Percentiles rank a stretch among this genome's conserved stretches.
Evolutionary conservation across 805 yeast genomes (phyloP).

Genomic region (Candida pini): DNA sequence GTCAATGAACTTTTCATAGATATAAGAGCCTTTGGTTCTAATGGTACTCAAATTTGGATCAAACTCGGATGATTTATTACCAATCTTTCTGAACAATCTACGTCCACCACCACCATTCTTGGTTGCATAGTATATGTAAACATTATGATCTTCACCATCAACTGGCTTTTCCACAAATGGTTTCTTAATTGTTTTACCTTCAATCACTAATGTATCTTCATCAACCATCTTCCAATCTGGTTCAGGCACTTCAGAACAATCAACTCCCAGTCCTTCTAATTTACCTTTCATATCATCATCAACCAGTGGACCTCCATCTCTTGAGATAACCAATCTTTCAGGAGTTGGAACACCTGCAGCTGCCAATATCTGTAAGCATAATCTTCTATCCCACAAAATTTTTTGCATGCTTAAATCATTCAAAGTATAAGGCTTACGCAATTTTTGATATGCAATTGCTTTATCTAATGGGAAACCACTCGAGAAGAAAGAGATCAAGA

Average conservation of each 20-base stretch:
- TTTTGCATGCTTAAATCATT: slow-evolving; percentile 90
- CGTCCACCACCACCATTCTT: slow-evolving; percentile 98
- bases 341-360: slow-evolving; percentile 89
- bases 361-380: slow-evolving; percentile 74
- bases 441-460: slow-evolving; percentile 84
- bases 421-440: slow-evolving; percentile 83
- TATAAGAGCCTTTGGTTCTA: slow-evolving; percentile 84
- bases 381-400: slow-evolving; percentile 94
- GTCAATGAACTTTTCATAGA: slow-evolving; percentile 94
- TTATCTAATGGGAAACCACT: slow-evolving; percentile 94
- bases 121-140: slow-evolving; percentile 82
- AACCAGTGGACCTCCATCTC: slow-evolving; percentile 95
- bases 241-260: slow-evolving; percentile 44
- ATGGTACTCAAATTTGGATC: slow-evolving; percentile 74
- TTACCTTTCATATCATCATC: slow-evolving; percentile 60
- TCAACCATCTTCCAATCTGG: slow-evolving; percentile 86
- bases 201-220: slow-evolving; percentile 73
- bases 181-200: slow-evolving; percentile 66
- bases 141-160: slow-evolving; percentile 98
- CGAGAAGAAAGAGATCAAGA: slow-evolving; percentile 88
- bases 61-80: slow-evolving; percentile 93
- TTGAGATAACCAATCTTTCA: slow-evolving; percentile 74
- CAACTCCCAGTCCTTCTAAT: slow-evolving; percentile 58
- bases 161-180: slow-evolving; percentile 99
- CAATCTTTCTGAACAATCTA: slow-evolving; percentile 87